Conservation (phyloP, 768 basidiomycete genomes). For the Tremella mesenterica region DNA sequence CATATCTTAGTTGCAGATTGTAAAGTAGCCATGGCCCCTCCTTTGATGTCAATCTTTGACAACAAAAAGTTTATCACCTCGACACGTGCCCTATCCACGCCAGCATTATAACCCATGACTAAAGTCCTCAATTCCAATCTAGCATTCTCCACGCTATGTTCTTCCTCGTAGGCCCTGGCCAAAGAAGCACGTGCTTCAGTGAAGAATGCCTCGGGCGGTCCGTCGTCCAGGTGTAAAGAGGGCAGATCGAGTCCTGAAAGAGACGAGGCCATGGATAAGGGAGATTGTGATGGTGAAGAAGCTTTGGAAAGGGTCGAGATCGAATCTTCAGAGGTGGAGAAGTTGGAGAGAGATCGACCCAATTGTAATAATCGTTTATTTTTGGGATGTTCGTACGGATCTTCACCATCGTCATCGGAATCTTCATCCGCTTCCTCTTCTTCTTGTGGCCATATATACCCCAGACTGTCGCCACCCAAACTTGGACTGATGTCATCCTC, state of each 20-base stretch:
- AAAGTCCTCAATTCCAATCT: conserved; percentile 90
- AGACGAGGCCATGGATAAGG: conserved; percentile 31
- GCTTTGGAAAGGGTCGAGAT: conserved; percentile 39
- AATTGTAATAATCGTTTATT: conserved; percentile 43
- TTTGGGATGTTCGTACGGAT: conserved; percentile 42
- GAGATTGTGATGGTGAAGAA: conserved; percentile 27
- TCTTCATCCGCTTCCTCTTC: conserved; percentile 32
- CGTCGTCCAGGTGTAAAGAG: conserved; percentile 21
- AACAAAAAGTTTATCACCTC: conserved; percentile 81
- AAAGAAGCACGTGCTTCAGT: conserved; percentile 57
- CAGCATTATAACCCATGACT: conserved; percentile 92
- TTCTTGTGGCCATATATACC: conserved; percentile 65
- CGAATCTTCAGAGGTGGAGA: conserved; percentile 20
- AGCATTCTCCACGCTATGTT: conserved; percentile 84
- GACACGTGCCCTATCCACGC: conserved; percentile 72
- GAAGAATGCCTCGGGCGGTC: conserved; percentile 37
- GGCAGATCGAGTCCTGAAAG: conserved; percentile 28
- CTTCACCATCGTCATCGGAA: conserved; percentile 50
- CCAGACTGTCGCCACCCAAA: conserved; percentile 66
- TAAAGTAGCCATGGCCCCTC: conserved; percentile 55
- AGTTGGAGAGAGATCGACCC: conserved; percentile 33
- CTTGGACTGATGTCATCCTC: conserved; percentile 44
- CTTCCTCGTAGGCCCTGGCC: conserved; percentile 84
- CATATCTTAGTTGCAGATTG: conserved; percentile 59
- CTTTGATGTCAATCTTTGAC: conserved; percentile 58